phyloP scores from a whole-genome alignment of 768 basidiomycete species.

The Hypholoma sublateritium region DNA sequence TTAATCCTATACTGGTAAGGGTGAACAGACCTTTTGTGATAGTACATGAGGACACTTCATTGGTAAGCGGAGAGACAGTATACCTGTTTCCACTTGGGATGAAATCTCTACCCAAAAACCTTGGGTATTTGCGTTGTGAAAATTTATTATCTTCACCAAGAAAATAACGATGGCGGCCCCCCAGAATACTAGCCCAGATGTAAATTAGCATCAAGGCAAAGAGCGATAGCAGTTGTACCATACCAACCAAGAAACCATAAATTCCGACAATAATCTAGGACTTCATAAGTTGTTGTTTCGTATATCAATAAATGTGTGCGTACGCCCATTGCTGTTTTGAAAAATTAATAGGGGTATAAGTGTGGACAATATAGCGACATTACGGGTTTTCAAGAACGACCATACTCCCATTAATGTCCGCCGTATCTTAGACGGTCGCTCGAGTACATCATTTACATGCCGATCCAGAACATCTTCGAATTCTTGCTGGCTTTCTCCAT shows the following conservation, averaged over 20 bases:
- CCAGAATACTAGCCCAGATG: conserved; percentile 64
- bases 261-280: conserved; percentile 61
- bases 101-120: conserved; percentile 82
- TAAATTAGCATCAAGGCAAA: neutral
- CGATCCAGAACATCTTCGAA: conserved; percentile 57
- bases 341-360: neutral
- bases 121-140: conserved; percentile 66
- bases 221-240: neutral
- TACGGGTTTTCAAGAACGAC: conserved; percentile 84
- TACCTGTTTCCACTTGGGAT: conserved; percentile 77
- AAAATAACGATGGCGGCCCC: conserved; percentile 82
- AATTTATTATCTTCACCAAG: conserved; percentile 64
- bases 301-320: conserved; percentile 19
- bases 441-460: conserved; percentile 78
- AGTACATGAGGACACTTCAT: neutral
- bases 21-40: conserved; percentile 64
- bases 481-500: conserved; percentile 29
- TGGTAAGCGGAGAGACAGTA: neutral
- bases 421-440: conserved; percentile 55
- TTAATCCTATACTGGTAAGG: conserved; percentile 75
- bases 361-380: conserved; percentile 21
- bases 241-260: conserved; percentile 76
- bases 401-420: conserved; percentile 70
- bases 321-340: conserved; percentile 62
- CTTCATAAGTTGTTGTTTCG: neutral